These are phyloP conservation scores for Leersia perrieri DNA, from an alignment of 176 grass and related monocot genomes.

Conservation along the genomic window DNA sequence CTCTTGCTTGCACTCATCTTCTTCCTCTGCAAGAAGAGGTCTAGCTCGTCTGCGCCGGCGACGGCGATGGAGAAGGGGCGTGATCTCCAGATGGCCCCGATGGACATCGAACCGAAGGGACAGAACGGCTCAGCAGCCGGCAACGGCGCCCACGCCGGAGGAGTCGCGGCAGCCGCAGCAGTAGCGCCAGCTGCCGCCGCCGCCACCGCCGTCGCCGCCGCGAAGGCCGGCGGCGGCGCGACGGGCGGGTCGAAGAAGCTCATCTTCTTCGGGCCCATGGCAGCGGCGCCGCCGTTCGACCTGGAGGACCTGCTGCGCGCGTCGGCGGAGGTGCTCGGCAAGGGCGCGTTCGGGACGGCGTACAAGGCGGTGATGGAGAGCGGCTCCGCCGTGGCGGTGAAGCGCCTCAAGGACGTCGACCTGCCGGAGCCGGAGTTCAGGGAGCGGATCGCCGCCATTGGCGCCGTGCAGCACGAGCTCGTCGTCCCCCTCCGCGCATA, in stretches of 20 bases:
- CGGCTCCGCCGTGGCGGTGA: conserved; percentile 78
- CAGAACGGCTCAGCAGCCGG: conserved; percentile 35
- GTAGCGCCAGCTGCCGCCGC: conserved; percentile 26
- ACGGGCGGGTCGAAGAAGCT: conserved; percentile 56
- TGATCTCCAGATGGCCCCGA: conserved; percentile 37
- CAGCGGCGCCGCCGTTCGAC: conserved; percentile 63
- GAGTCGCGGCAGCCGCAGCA: neutral
- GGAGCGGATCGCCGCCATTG: conserved; percentile 83
- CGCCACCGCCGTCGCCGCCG: neutral
- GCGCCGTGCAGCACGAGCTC: conserved; percentile 75
- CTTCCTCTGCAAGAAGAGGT: conserved; percentile 64
- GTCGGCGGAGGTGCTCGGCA: conserved; percentile 86
- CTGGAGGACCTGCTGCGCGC: conserved; percentile 83
- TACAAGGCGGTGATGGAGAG: conserved; percentile 98
- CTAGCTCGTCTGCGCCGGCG: conserved; percentile 29
- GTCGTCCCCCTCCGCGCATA: conserved; percentile 89
- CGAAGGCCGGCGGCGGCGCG: conserved; percentile 34
- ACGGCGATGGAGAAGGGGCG: conserved; percentile 42
- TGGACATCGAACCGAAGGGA: conserved; percentile 45
- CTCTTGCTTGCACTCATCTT: conserved; percentile 58
- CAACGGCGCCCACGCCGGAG: neutral
- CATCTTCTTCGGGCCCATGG: conserved; percentile 66
- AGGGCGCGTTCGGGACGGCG: conserved; percentile 96
- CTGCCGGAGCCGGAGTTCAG: conserved; percentile 80
- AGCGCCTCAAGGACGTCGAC: conserved; percentile 94